Conservation (phyloP, 257 asterid genomes). For the Solanum chilense region DNA sequence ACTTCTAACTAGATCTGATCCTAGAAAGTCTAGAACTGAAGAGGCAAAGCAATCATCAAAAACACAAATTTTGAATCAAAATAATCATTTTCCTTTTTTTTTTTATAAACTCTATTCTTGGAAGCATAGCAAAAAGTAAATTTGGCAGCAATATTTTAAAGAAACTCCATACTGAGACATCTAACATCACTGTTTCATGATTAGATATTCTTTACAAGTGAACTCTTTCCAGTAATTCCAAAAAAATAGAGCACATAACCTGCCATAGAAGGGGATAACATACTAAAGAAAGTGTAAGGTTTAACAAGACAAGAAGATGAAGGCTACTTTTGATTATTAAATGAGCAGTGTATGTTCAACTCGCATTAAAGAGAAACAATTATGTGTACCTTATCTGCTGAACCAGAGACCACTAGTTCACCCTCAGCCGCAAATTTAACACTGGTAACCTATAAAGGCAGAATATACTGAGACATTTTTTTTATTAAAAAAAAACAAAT, state of each 20-base stretch:
- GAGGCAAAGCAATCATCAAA: neutral
- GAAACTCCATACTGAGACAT: neutral
- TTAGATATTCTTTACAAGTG: neutral
- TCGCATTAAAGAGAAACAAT: neutral
- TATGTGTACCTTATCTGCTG: conserved; percentile 78
- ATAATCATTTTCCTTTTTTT: neutral
- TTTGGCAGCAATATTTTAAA: neutral
- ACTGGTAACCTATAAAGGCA: conserved; percentile 7
- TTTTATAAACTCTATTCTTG: neutral
- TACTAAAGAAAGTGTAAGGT: neutral
- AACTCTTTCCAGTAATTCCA: neutral
- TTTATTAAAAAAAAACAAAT: neutral
- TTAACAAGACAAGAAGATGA: neutral
- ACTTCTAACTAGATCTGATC: neutral
- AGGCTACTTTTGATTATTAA: neutral
- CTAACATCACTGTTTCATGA: neutral
- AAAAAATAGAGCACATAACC: neutral
- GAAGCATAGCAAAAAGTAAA: neutral
- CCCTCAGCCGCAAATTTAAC: conserved; percentile 83
- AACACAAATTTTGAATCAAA: neutral
- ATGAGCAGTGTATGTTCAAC: neutral
- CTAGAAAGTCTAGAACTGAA: neutral
- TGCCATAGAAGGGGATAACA: neutral
- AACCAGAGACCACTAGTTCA: conserved; percentile 67
- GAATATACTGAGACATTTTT: neutral